These are phyloP conservation scores for Gonapodya prolifera DNA, from an alignment of 192 early-diverging fungal species.

Conservation along the genomic window DNA sequence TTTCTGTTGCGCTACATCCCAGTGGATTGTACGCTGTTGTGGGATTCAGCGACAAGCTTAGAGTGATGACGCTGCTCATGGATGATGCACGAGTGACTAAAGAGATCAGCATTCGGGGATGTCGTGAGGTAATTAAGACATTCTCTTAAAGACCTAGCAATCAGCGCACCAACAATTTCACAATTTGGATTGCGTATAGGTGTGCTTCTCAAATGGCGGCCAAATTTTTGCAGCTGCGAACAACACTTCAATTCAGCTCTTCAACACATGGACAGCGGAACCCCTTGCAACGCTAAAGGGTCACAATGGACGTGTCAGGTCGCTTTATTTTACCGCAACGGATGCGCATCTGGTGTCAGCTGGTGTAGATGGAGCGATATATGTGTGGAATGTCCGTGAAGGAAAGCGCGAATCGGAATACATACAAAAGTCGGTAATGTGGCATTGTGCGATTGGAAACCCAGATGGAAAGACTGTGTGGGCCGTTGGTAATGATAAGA, in stretches of 20 bases:
- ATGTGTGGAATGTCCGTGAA: slow-evolving; percentile 24
- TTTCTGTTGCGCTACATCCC: slow-evolving; percentile 42
- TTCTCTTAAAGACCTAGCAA: too few relatives aligned
- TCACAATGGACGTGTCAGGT: slow-evolving; percentile 39
- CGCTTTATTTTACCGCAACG: slow-evolving; percentile 32
- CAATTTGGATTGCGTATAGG: slow-evolving; percentile 21
- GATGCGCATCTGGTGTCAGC: slow-evolving; percentile 33
- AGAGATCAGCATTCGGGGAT: slow-evolving; percentile 48
- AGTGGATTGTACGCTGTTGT: slow-evolving; percentile 49
- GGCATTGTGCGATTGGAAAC: slow-evolving; percentile 24
- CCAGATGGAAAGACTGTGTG: slow-evolving; percentile 30
- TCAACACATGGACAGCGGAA: slow-evolving; percentile 36
- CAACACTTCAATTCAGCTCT: slow-evolving; percentile 38
- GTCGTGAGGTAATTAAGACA: slow-evolving; percentile 39
- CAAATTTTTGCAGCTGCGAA: slow-evolving; percentile 41
- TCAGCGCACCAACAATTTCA: too few relatives aligned
- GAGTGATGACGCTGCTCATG: slow-evolving; percentile 49
- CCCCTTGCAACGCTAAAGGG: slow-evolving; percentile 37
- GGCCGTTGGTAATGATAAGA: slow-evolving; percentile 37
- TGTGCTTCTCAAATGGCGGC: slow-evolving; percentile 35
- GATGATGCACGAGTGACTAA: slow-evolving; percentile 44
- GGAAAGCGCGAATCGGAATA: slow-evolving; percentile 37
- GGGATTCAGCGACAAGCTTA: slow-evolving; percentile 45
- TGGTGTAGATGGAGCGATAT: slow-evolving; percentile 43
- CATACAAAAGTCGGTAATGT: slow-evolving; percentile 36